phyloP scores from a whole-genome alignment of 345 rosid species.

The Microthlaspi erraticum region DNA sequence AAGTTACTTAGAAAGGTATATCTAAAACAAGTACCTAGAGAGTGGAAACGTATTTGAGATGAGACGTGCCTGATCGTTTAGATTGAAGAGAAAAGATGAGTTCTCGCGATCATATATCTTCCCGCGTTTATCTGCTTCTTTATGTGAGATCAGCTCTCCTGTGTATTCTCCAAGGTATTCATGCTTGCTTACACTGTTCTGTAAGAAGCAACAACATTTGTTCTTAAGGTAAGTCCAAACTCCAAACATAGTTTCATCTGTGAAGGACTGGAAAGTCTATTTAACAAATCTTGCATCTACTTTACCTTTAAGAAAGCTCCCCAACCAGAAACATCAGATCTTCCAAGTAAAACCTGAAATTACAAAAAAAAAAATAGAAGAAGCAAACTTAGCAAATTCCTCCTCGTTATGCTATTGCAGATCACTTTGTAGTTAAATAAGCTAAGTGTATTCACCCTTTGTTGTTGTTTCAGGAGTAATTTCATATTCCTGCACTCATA shows the following conservation, averaged over 20 bases:
- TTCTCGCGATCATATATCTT: constrained; percentile 99
- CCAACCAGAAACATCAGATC: constrained; percentile 99
- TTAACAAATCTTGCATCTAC: constrained; percentile 22
- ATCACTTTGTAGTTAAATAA: constrained; percentile 2
- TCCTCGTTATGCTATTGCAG: background rate
- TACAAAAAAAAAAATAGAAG: background rate
- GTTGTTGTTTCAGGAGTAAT: constrained; percentile 97
- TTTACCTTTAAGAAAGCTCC: constrained; percentile 99
- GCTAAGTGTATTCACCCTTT: constrained; percentile 60
- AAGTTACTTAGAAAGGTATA: no score
- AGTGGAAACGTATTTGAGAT: no score
- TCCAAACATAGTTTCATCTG: background rate
- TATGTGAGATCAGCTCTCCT: constrained; percentile 95
- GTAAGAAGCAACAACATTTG: constrained; percentile 41
- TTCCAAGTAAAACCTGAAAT: constrained; percentile 93
- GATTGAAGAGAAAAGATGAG: constrained; percentile 95
- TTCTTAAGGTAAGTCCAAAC: constrained; percentile 1
- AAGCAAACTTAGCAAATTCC: background rate
- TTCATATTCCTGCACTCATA: constrained; percentile 99
- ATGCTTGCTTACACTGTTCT: constrained; percentile 95
- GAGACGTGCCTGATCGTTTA: constrained; percentile 87
- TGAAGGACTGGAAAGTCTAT: background rate
- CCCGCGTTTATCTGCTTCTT: constrained; percentile 99
- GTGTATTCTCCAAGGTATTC: constrained; percentile 99
- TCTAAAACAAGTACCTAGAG: no score